These are phyloP conservation scores for Hondaea fermentalgiana DNA, from an alignment of 108 stramenopile genomes.

Conservation along the genomic window DNA sequence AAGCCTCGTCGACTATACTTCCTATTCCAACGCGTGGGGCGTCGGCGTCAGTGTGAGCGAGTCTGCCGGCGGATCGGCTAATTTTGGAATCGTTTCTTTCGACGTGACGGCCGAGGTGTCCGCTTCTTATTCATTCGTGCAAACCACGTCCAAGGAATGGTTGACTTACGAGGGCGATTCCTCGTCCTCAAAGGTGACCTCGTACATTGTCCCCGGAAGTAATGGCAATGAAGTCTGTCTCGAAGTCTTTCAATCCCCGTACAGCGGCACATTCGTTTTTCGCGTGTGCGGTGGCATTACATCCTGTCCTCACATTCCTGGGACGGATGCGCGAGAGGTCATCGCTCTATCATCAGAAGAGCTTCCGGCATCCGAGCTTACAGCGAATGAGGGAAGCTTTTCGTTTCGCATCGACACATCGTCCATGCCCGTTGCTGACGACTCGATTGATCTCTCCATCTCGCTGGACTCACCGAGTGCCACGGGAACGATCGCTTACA, in stretches of 20 bases:
- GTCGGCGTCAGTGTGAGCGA: neutral
- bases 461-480: no score
- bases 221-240: neutral
- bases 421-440: no score
- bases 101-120: neutral
- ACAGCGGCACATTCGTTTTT: neutral
- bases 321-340: neutral
- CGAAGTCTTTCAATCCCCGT: neutral
- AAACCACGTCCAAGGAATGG: no score
- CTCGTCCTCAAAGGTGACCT: neutral
- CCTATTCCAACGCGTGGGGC: neutral
- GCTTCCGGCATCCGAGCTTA: no score
- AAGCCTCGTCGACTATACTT: neutral
- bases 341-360: no score
- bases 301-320: neutral
- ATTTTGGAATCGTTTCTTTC: neutral
- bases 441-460: no score
- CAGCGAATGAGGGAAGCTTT: no score
- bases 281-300: neutral
- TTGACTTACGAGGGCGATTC: neutral
- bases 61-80: no score
- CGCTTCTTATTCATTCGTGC: neutral
- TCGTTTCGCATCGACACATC: no score
- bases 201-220: neutral
- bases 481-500: no score